A percentile compares a stretch with the other conserved stretches of the same genome.
Evolutionary conservation across 306 rosid species (phyloP).

Genomic region (Malus orientalis): DNA sequence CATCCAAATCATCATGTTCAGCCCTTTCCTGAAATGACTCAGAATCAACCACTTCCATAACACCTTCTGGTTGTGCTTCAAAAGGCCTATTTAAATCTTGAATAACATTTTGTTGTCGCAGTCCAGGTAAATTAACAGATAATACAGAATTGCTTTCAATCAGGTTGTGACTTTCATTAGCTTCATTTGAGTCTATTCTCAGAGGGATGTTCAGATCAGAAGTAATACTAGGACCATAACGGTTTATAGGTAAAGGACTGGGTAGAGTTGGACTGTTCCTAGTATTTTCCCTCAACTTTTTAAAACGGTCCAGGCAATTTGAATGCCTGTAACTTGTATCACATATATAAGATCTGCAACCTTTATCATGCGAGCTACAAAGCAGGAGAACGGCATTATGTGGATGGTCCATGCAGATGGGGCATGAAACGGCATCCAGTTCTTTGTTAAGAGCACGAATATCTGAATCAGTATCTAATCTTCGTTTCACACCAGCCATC

Average conservation of each 20-base stretch:
- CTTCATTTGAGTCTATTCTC: constrained; percentile 54
- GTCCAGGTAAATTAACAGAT: constrained; percentile 63
- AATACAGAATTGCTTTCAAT: constrained; percentile 57
- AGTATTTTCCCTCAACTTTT: constrained; percentile 62
- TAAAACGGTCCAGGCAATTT: constrained; percentile 91
- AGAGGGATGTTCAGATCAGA: constrained; percentile 49
- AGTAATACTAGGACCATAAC: constrained; percentile 50
- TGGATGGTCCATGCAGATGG: constrained; percentile 99
- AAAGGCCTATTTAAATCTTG: constrained; percentile 62
- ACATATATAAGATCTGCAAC: constrained; percentile 93
- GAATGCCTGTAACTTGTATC: constrained; percentile 98
- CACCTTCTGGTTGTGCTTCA: constrained; percentile 44
- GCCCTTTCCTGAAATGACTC: constrained; percentile 63
- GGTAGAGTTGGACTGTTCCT: constrained; percentile 52
- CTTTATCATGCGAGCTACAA: constrained; percentile 96
- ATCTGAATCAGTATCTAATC: constrained; percentile 88
- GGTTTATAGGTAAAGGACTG: constrained; percentile 56
- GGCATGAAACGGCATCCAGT: constrained; percentile 95
- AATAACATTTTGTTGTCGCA: constrained; percentile 46
- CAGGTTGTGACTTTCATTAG: constrained; percentile 46
- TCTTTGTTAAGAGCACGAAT: constrained; percentile 86
- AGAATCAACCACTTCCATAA: constrained; percentile 66
- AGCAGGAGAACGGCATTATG: constrained; percentile 98
- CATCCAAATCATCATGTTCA: constrained; percentile 51
- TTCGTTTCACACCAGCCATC: constrained; percentile 99